Evolutionary conservation across 306 rosid species (phyloP).

Genomic region (Quercus ilex): DNA sequence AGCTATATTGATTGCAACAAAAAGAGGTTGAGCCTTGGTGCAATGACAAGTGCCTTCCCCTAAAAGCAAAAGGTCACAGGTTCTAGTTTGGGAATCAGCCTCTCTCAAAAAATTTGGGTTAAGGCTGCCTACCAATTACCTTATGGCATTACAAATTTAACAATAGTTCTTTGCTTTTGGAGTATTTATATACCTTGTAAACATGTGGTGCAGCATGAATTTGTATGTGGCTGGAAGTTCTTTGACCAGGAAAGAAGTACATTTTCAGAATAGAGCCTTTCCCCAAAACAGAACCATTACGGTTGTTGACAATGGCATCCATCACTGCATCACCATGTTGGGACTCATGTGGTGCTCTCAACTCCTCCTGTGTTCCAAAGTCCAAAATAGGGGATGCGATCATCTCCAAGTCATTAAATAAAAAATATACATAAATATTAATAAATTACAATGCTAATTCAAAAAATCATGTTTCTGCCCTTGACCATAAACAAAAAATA

Average conservation of each 20-base stretch:
- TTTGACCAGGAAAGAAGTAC: constrained; percentile 95
- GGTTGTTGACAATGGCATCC: constrained; percentile 76
- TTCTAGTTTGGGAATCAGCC: too few species aligned
- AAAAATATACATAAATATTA: background rate
- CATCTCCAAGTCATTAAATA: background rate
- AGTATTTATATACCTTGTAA: constrained; percentile 53
- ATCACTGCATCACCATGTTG: constrained; percentile 90
- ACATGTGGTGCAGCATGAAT: constrained; percentile 81
- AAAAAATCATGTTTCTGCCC: background rate
- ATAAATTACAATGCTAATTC: background rate
- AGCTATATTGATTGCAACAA: too few species aligned
- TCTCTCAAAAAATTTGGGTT: too few species aligned
- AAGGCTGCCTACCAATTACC: constrained; percentile 1
- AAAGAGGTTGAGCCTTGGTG: too few species aligned
- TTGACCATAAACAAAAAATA: background rate
- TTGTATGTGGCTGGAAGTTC: constrained; percentile 77
- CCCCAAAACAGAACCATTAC: constrained; percentile 81
- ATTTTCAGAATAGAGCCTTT: constrained; percentile 89
- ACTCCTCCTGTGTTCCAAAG: constrained; percentile 61
- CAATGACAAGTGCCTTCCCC: too few species aligned
- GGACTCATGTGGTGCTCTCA: constrained; percentile 79
- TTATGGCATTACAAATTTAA: constrained; percentile 41
- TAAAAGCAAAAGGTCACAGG: too few species aligned
- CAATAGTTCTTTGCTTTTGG: constrained; percentile 27
- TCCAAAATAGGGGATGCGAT: constrained; percentile 23